Percentiles rank a stretch among this genome's conserved stretches.
phyloP scores from a whole-genome alignment of 139 green algal species.

The Tetraselmis striata region DNA sequence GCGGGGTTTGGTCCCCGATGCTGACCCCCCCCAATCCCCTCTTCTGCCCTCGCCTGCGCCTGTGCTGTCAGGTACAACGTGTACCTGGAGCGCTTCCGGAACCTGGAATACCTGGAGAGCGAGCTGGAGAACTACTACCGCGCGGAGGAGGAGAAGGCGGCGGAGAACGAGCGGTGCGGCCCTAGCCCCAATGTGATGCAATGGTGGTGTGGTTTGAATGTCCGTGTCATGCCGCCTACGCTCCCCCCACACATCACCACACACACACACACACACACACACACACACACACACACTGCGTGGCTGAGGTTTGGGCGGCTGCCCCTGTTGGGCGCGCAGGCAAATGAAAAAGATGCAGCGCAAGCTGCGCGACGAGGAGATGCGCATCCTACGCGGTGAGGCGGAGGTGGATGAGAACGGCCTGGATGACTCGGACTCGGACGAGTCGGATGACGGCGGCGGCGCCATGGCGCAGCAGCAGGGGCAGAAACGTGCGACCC shows the following conservation, averaged over 20 bases:
- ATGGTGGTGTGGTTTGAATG: not conserved
- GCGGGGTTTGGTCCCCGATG: no score
- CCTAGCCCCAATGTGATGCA: not conserved
- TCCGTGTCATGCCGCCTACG: not conserved
- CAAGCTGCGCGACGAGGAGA: slow-evolving; percentile 62
- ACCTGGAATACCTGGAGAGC: slow-evolving; percentile 75
- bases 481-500: no score
- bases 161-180: slow-evolving; percentile 41
- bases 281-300: no score
- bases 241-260: not conserved
- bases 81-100: slow-evolving; percentile 56
- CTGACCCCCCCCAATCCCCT: no score
- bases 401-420: slow-evolving; percentile 41
- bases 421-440: no score
- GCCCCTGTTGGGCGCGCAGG: not conserved
- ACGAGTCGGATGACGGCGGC: no score
- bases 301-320: no score
- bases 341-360: slow-evolving; percentile 73
- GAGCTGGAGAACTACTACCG: slow-evolving; percentile 43
- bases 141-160: slow-evolving; percentile 59
- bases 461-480: no score
- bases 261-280: not conserved
- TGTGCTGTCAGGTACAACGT: no score
- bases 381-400: slow-evolving; percentile 64
- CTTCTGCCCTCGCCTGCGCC: no score